Evolutionary conservation across 225 moss, liverwort and hornwort genomes (phyloP), one percentile per base, ranked within the genome.

Genomic region (Takakia lepidozioides): DNA sequence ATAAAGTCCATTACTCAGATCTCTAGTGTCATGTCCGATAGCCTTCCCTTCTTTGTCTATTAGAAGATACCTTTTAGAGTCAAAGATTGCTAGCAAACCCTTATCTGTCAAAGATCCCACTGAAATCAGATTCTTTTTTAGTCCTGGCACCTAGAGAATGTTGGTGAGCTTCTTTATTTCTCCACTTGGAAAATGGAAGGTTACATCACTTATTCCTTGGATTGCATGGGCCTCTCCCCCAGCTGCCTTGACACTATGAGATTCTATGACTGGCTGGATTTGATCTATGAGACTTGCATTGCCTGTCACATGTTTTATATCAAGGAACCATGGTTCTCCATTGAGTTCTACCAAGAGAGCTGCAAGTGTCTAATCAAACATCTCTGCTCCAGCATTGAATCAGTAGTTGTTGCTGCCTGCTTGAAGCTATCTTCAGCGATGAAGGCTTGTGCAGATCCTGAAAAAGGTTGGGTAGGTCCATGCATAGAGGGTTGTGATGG

Each of bases 141-240:
- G 2, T 3, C 57, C 57, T 0, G 16, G 57, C 0, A 58, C 32
- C 14, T 58, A 58, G 0, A 58, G 20, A 32, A 58, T 29, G 14
- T 58, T 14, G 1, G n/a, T n/a, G 8, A 58, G 13, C 26, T 29
- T 58, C 35, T 58, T 58, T 58, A 58, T 48, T 58, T 32, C 20
- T 6, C 57, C 46, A 46, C 8, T 20, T 7, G 45, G 28, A 24
- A 47, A 19, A 10, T 10, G n/a, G 34, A 58, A 21, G 0, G 15
- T 19, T 16, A 58, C 28, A 29, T 58, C 46, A 14, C 45, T 34
- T 35, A 34, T 48, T 3, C 29, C 57, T 20, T 26, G 19, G 5
- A 58, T n/a, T 7, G 3, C 3, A 15, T 46, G 46, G 19, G 22
- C 9, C 1, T 58, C 8, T 13, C 57, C 46, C 2, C 46, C 15